phyloP scores from a whole-genome alignment of 139 green algal genomes.

The Micractinium sp. region DNA sequence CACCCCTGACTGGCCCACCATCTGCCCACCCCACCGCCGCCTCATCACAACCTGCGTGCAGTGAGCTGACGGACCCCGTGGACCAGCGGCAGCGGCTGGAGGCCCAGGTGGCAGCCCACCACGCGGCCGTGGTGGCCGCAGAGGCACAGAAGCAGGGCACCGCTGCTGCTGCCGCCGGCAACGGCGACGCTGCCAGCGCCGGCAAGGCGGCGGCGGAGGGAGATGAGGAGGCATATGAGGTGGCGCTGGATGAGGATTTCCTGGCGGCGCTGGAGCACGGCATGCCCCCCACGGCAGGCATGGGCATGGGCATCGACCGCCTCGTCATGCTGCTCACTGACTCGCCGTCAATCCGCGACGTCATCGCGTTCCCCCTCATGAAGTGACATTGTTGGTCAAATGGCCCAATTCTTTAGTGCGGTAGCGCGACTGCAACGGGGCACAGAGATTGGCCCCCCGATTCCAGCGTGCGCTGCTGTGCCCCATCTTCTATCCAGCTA shows the following conservation, averaged over 20 bases:
- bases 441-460: background rate
- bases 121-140: background rate
- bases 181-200: background rate
- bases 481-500: too few relatives aligned
- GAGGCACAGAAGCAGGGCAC: conserved; percentile 24
- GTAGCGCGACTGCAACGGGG: too few relatives aligned
- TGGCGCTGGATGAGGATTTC: conserved; percentile 97
- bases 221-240: conserved; percentile 77
- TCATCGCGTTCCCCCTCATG: conserved; percentile 97
- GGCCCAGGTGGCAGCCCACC: conserved; percentile 71
- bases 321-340: conserved; percentile 98
- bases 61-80: conserved; percentile 96
- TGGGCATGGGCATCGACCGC: conserved; percentile 98
- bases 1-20: background rate
- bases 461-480: background rate
- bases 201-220: background rate
- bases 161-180: conserved; percentile 5
- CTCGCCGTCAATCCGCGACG: conserved; percentile 91
- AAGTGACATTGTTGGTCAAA: conserved; percentile 58
- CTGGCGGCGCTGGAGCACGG: conserved; percentile 96
- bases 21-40: background rate
- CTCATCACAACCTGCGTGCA: conserved; percentile 13
- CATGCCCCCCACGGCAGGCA: conserved; percentile 95
- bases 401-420: too few relatives aligned
- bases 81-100: conserved; percentile 95